These are phyloP conservation scores for Saccharomycopsis vini DNA, from an alignment of 805 yeast genomes.

Conservation along the genomic window DNA sequence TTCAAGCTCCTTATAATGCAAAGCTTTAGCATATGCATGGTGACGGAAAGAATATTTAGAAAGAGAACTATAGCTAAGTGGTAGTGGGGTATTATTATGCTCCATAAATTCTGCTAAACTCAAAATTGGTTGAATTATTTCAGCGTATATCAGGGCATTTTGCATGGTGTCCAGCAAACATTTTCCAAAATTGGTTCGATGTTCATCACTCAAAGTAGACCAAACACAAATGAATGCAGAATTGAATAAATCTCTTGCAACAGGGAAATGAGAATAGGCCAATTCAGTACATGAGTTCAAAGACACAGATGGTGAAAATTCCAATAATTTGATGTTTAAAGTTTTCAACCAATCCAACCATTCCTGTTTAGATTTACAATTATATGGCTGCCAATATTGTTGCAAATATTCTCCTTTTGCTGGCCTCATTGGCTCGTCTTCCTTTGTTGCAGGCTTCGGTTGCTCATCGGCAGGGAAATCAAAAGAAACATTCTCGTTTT, in stretches of 20 bases:
- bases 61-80: constrained; percentile 79
- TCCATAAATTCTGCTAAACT: constrained; percentile 95
- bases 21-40: constrained; percentile 95
- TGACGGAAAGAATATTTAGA: constrained; percentile 92
- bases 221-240: constrained; percentile 94
- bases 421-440: constrained; percentile 12
- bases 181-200: constrained; percentile 82
- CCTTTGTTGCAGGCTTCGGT: constrained; percentile 11
- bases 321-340: constrained; percentile 73
- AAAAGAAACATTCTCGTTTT: constrained; percentile 56
- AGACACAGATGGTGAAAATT: constrained; percentile 92
- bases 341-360: constrained; percentile 98
- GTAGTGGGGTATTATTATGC: constrained; percentile 90
- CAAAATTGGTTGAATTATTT: constrained; percentile 80
- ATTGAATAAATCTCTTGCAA: constrained; percentile 86
- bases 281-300: constrained; percentile 85
- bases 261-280: constrained; percentile 78
- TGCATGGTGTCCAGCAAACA: constrained; percentile 84
- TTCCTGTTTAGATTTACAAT: constrained; percentile 83
- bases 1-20: constrained; percentile 92
- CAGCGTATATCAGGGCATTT: constrained; percentile 73
- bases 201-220: constrained; percentile 81
- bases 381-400: constrained; percentile 86
- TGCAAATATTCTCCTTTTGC: constrained; percentile 56
- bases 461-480: constrained; percentile 9